Evolutionary conservation across 106 monocot genomes (phyloP), one percentile per base, ranked within the genome.

Genomic region (Narthecium ossifragum): DNA sequence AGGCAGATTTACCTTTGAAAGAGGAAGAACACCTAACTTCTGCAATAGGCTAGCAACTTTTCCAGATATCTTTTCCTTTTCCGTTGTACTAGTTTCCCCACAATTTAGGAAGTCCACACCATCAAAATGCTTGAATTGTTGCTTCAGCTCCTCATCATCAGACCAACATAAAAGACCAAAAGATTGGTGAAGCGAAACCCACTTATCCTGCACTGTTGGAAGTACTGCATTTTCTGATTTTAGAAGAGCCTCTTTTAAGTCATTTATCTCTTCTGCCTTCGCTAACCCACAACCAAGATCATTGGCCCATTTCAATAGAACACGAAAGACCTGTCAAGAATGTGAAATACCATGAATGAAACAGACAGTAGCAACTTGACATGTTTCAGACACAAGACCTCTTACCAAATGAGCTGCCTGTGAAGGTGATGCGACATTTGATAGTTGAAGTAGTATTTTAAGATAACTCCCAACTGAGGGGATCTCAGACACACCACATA

Each of bases 1-100:
- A n/a, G n/a, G n/a, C n/a, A n/a, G n/a, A n/a, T n/a, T 60, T 79
- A 92, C 96, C 84, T 98, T 74, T 51, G 90, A 98, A 69, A 98
- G 78, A n/a, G 81, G 52, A 47, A 60, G 79, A 66, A 98, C 65
- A 64, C 91, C 96, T 50, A 98, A 46, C 13, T 39, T 60, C 60
- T 77, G 70, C 65, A 98, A 31, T 30, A 98, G 59, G 11, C 12
- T 18, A 28, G 72, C 61, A 52, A 90, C 30, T 38, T 64, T 81
- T 52, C 81, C 76, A 62, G 65, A 64, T 4, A 92, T 72, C 30
- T 70, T 53, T 56, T 60, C 54, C 20, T 68, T 70, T 21, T 80
- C 81, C 27, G 76, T 73, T 26, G 49, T 50, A 51, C 59, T 77
- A 64, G 82, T 66, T 34, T 84, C 65, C 25, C 80, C 74, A 70